A percentile compares a stretch with the other conserved stretches of the same genome.
phyloP scores from a whole-genome alignment of 2,329 filamentous ascomycete species.

The Aspergillus latus region DNA sequence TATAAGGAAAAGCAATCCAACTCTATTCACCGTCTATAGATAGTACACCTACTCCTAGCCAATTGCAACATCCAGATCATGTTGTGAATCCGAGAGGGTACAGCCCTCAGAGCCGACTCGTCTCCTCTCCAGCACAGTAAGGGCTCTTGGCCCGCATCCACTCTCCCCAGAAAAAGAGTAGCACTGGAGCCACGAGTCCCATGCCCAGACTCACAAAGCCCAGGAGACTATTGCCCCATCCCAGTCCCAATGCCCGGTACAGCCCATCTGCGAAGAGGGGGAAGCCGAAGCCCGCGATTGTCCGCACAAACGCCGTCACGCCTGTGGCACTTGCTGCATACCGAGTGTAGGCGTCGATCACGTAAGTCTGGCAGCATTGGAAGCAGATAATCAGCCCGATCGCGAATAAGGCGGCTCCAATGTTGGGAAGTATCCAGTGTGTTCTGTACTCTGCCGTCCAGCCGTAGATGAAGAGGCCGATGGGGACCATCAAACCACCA shows the following conservation, averaged over 20 bases:
- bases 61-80: neutral
- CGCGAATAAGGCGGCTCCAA: conserved; percentile 50
- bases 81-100: neutral
- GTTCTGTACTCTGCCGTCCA: conserved; percentile 52
- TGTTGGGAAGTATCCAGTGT: conserved; percentile 56
- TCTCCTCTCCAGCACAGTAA: conserved; percentile 29
- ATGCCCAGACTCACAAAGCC: conserved; percentile 36
- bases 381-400: conserved; percentile 43
- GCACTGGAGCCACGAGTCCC: conserved; percentile 45
- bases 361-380: conserved; percentile 35
- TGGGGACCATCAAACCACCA: conserved; percentile 52
- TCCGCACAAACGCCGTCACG: conserved; percentile 28
- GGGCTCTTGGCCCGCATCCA: conserved; percentile 44
- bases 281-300: conserved; percentile 34
- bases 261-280: conserved; percentile 37
- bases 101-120: neutral
- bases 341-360: conserved; percentile 34
- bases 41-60: neutral
- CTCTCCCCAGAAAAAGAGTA: conserved; percentile 50
- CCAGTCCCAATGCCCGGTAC: conserved; percentile 29
- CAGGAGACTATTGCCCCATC: conserved; percentile 38
- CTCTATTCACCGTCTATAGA: neutral
- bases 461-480: conserved; percentile 58
- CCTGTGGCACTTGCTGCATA: conserved; percentile 35
- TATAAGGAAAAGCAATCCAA: too few relatives aligned